Percentiles rank a stretch among this genome's conserved stretches.
Conservation (phyloP, 768 basidiomycete species). For the Hirschioporus abietinus region DNA sequence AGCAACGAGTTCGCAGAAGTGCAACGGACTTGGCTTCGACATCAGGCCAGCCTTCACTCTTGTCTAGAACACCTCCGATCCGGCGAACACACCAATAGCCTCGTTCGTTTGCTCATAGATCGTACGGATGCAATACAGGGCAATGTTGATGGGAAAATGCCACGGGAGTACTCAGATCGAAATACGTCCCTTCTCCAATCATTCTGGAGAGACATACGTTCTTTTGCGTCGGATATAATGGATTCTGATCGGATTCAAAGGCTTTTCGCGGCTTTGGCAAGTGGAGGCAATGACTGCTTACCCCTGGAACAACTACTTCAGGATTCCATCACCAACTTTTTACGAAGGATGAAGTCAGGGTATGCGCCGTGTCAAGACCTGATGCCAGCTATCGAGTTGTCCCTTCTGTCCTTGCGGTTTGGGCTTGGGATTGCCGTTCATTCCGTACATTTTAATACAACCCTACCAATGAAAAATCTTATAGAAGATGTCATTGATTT, state of each 20-base stretch:
- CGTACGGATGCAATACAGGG: neutral
- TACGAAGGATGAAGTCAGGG: slow-evolving; percentile 58
- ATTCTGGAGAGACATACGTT: slow-evolving; percentile 67
- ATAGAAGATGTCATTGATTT: slow-evolving; percentile 30
- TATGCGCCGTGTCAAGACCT: slow-evolving; percentile 76
- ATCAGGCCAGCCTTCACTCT: slow-evolving; percentile 49
- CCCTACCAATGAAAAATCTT: neutral
- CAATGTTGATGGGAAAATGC: neutral
- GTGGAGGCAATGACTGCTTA: slow-evolving; percentile 26
- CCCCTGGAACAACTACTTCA: slow-evolving; percentile 70
- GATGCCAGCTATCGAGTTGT: slow-evolving; percentile 56
- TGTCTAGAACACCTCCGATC: slow-evolving; percentile 39
- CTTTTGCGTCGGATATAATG: neutral
- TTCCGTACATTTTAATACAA: neutral
- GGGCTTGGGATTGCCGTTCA: slow-evolving; percentile 58
- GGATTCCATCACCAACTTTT: slow-evolving; percentile 72
- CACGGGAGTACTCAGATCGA: neutral
- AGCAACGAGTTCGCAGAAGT: slow-evolving; percentile 37
- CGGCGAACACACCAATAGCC: slow-evolving; percentile 5
- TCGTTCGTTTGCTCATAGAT: slow-evolving; percentile 5
- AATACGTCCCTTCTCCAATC: slow-evolving; percentile 42
- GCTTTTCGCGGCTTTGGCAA: neutral
- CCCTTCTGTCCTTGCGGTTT: slow-evolving; percentile 59
- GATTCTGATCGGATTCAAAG: neutral
- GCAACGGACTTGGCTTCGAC: slow-evolving; percentile 34